Percentiles rank a stretch among this genome's conserved stretches.
phyloP scores from a whole-genome alignment of 495 filamentous ascomycete genomes.

The Oidiodendron maius region DNA sequence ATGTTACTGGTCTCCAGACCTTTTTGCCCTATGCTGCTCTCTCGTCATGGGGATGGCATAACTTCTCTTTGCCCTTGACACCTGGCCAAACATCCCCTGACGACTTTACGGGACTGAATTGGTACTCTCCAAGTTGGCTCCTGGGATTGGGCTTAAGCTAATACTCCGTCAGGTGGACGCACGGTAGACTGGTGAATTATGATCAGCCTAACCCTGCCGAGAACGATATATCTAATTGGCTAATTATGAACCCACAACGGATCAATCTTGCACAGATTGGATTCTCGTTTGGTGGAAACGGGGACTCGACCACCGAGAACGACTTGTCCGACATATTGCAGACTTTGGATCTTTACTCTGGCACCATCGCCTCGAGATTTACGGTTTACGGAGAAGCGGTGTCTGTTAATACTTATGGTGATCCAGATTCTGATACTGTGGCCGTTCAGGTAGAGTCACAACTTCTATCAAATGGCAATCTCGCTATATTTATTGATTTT shows the following conservation, averaged over 20 bases:
- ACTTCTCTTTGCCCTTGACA: slow-evolving; percentile 44
- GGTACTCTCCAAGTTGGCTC: slow-evolving; percentile 11
- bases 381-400: slow-evolving; percentile 32
- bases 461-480: slow-evolving; percentile 25
- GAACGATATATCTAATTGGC: slow-evolving; percentile 44
- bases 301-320: slow-evolving; percentile 31
- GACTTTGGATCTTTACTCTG: slow-evolving; percentile 43
- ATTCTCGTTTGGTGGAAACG: slow-evolving; percentile 36
- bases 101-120: slow-evolving; percentile 15
- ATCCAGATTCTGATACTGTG: slow-evolving; percentile 41
- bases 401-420: slow-evolving; percentile 37
- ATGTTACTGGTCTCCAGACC: slow-evolving; percentile 50
- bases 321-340: slow-evolving; percentile 33
- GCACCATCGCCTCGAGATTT: slow-evolving; percentile 39
- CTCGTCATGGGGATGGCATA: slow-evolving; percentile 53
- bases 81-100: slow-evolving; percentile 2
- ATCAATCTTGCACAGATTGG: slow-evolving; percentile 43
- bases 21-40: slow-evolving; percentile 53
- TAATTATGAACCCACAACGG: slow-evolving; percentile 47
- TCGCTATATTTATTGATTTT: slow-evolving; percentile 47
- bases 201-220: slow-evolving; percentile 45
- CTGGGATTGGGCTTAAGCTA: neutral
- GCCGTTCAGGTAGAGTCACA: slow-evolving; percentile 36
- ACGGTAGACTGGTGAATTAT: slow-evolving; percentile 47
- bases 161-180: slow-evolving; percentile 40